Evolutionary conservation across 208 protist species (phyloP).

Genomic region (Acanthamoeba polyphaga): DNA sequence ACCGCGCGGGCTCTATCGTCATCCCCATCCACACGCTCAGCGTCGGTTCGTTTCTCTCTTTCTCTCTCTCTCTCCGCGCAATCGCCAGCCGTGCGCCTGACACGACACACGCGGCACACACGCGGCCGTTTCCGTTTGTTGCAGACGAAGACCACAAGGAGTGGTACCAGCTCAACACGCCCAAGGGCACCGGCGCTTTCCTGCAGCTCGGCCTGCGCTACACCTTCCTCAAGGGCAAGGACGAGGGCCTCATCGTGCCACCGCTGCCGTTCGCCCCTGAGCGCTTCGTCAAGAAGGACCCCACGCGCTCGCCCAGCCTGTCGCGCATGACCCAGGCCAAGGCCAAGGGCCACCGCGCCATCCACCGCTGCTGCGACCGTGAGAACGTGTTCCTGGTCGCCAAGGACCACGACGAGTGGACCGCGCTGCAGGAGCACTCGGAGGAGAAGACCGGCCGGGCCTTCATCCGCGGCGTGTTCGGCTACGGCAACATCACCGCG

Average conservation of each 20-base stretch:
- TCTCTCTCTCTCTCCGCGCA: neutral
- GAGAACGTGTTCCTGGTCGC: slow-evolving; percentile 74
- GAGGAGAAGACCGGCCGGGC: neutral
- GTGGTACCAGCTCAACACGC: slow-evolving; percentile 34
- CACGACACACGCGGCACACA: no score
- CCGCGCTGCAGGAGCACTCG: neutral
- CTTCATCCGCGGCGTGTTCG: neutral
- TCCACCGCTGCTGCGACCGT: slow-evolving; percentile 63
- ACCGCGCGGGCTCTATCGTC: neutral
- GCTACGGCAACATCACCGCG: slow-evolving; percentile 43
- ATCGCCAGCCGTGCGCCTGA: neutral
- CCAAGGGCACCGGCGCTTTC: neutral
- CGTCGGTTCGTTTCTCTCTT: neutral
- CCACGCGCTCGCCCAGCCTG: neutral
- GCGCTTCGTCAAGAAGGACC: neutral
- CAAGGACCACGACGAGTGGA: slow-evolving; percentile 23
- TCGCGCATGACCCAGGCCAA: slow-evolving; percentile 21
- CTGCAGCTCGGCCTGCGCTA: slow-evolving; percentile 1
- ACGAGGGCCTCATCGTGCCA: slow-evolving; percentile 24
- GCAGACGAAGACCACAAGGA: slow-evolving; percentile 1
- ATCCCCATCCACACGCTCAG: neutral
- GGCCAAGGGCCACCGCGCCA: slow-evolving; percentile 66
- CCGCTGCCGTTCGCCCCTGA: neutral
- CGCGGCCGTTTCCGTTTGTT: no score
- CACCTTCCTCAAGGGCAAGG: slow-evolving; percentile 58